These are phyloP conservation scores for Waitea zeae DNA, from an alignment of 1,284 basidiomycete species.

Conservation along the genomic window DNA sequence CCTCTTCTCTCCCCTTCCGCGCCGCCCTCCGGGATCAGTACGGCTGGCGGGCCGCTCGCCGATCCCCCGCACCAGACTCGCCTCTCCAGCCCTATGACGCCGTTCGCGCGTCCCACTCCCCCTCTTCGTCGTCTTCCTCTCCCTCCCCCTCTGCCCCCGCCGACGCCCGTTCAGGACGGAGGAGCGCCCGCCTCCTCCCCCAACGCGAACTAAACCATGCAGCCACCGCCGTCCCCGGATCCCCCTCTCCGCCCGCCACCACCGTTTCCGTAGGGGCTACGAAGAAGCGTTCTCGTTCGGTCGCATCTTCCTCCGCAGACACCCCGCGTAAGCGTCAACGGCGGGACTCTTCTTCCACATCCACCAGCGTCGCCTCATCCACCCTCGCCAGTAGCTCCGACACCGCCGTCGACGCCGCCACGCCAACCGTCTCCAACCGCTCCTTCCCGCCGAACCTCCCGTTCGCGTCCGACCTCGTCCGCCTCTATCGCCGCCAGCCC, in stretches of 20 bases:
- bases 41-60: too few species aligned
- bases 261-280: too few species aligned
- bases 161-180: too few species aligned
- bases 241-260: not conserved
- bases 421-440: constrained; percentile 13
- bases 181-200: too few species aligned
- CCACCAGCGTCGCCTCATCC: not conserved
- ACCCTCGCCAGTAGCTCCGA: constrained; percentile 1
- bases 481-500: constrained; percentile 51
- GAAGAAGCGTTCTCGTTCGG: too few species aligned
- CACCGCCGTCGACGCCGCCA: not conserved
- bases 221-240: not conserved
- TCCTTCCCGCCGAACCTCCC: constrained; percentile 28
- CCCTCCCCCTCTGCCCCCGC: too few species aligned
- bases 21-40: too few species aligned
- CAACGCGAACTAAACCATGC: not conserved
- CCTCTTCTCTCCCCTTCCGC: too few species aligned
- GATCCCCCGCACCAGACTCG: too few species aligned
- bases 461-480: constrained; percentile 26
- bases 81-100: too few species aligned
- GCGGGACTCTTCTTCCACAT: not conserved
- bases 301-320: too few species aligned
- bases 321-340: not conserved
- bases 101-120: too few species aligned
- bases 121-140: not conserved